phyloP scores from a whole-genome alignment of 768 basidiomycete species.

The Calocybe gangraenosa region DNA sequence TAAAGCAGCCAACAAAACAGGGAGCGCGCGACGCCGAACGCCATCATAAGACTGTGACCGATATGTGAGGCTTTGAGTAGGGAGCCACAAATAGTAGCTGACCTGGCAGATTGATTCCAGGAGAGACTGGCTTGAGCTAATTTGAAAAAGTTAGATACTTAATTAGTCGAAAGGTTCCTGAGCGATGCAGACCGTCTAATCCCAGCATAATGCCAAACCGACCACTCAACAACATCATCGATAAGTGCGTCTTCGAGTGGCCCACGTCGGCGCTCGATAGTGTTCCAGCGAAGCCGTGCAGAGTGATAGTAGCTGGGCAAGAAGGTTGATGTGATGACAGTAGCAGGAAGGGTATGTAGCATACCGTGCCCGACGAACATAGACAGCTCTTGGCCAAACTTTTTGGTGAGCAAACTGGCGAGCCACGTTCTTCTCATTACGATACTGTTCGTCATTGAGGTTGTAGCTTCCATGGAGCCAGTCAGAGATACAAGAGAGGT shows the following conservation, averaged over 20 bases:
- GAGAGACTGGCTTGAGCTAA: constrained; percentile 43
- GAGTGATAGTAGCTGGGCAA: constrained; percentile 55
- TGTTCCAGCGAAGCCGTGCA: constrained; percentile 67
- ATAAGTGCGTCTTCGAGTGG: constrained; percentile 58
- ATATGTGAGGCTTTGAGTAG: neutral
- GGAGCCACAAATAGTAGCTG: constrained; percentile 13
- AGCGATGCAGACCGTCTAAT: constrained; percentile 38
- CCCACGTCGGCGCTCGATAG: constrained; percentile 61
- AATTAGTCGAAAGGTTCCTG: neutral
- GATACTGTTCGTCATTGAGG: constrained; percentile 53
- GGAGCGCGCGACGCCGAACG: constrained; percentile 58
- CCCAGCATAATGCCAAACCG: constrained; percentile 69
- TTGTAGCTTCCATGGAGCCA: constrained; percentile 38
- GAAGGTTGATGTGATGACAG: constrained; percentile 4
- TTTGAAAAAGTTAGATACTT: constrained; percentile 20
- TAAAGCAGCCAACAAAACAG: constrained; percentile 51
- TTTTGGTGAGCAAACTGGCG: constrained; percentile 69
- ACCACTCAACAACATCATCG: constrained; percentile 73
- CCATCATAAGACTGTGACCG: constrained; percentile 59
- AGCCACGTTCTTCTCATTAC: constrained; percentile 59
- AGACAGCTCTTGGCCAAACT: constrained; percentile 71
- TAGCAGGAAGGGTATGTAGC: neutral
- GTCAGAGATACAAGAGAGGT: neutral
- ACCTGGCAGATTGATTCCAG: constrained; percentile 51
- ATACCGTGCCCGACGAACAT: constrained; percentile 62